phyloP scores from a whole-genome alignment of 345 rosid genomes.

The Arabidopsis arenosa region DNA sequence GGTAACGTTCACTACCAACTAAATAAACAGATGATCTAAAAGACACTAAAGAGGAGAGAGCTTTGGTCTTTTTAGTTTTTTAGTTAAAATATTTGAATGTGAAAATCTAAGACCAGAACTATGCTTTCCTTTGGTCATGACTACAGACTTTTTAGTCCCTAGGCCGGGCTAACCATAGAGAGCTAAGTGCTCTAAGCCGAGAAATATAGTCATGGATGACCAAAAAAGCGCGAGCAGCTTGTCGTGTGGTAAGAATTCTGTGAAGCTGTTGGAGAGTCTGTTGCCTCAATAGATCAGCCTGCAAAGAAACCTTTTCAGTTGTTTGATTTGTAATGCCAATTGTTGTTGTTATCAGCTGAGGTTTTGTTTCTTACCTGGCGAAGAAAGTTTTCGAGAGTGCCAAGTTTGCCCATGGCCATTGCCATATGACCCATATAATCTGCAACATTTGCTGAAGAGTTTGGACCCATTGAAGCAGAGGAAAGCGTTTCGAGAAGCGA shows the following conservation, averaged over 20 bases:
- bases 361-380: constrained; percentile 61
- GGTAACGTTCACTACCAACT: constrained; percentile 19
- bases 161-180: constrained; percentile 91
- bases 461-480: constrained; percentile 64
- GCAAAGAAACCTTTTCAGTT: constrained; percentile 30
- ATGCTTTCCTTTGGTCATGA: constrained; percentile 20
- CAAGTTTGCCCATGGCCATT: constrained; percentile 85
- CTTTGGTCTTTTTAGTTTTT: neutral
- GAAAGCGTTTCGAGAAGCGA: constrained; percentile 84
- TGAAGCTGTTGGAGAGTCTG: constrained; percentile 91
- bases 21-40: constrained; percentile 30
- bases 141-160: constrained; percentile 48
- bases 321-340: neutral
- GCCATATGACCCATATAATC: constrained; percentile 98
- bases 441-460: constrained; percentile 72
- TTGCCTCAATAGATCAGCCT: constrained; percentile 95
- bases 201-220: constrained; percentile 79
- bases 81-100: neutral
- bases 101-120: constrained; percentile 20
- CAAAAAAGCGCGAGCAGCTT: constrained; percentile 87
- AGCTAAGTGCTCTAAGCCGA: constrained; percentile 91
- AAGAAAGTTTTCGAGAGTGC: constrained; percentile 84
- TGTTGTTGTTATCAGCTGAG: neutral
- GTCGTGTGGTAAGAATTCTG: constrained; percentile 81
- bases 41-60: constrained; percentile 20